Conservation (phyloP, 441 rosid species). For the Erodium trifolium region DNA sequence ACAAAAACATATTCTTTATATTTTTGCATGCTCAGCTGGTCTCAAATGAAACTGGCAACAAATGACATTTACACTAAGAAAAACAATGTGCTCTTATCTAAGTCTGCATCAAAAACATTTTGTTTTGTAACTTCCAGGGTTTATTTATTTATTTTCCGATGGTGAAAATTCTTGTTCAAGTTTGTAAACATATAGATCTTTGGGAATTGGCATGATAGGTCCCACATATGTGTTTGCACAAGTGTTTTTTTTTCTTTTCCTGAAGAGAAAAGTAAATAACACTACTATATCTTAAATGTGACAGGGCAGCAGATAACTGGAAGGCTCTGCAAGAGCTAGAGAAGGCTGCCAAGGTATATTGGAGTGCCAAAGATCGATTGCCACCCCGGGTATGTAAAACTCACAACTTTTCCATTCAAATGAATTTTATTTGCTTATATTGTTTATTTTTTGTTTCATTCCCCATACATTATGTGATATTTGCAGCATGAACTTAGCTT, state of each 20-base stretch:
- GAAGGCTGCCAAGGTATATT: slow-evolving; percentile 65
- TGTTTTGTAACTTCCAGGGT: too few relatives aligned
- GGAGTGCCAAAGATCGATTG: slow-evolving; percentile 68
- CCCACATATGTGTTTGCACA: too few relatives aligned
- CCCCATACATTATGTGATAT: background rate
- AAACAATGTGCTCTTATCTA: background rate
- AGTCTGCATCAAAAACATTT: background rate
- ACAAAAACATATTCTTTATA: too few relatives aligned
- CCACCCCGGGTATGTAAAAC: slow-evolving; percentile 64
- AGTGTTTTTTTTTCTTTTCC: too few relatives aligned
- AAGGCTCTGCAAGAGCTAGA: slow-evolving; percentile 39
- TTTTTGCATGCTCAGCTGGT: too few relatives aligned
- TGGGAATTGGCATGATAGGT: background rate
- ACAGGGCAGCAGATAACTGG: slow-evolving; percentile 38
- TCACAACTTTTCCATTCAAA: background rate
- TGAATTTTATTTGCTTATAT: background rate
- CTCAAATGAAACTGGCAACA: background rate
- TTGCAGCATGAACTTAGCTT: background rate
- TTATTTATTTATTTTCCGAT: too few relatives aligned
- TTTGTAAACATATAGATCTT: background rate
- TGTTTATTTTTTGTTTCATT: slow-evolving; percentile 7
- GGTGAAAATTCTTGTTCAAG: too few relatives aligned
- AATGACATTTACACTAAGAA: background rate
- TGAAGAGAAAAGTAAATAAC: too few relatives aligned
- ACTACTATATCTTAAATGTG: slow-evolving; percentile 9